Evolutionary conservation across 2,329 filamentous ascomycete genomes (phyloP).

Genomic region (Purpureocillium lavendulum): DNA sequence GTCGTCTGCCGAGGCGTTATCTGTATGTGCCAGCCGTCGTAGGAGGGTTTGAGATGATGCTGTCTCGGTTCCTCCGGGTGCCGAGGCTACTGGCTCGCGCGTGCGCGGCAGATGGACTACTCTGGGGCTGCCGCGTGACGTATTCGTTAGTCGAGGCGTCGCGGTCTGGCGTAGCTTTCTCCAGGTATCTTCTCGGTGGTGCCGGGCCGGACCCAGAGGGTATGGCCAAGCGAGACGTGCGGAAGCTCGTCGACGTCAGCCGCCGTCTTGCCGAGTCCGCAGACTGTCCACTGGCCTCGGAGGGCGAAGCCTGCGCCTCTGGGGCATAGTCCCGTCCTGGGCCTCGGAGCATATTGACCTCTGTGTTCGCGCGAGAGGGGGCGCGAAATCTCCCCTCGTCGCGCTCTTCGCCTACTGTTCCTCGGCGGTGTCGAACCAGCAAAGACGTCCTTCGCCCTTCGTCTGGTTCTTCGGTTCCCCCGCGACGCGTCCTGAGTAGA

Average conservation of each 20-base stretch:
- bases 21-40: slow-evolving; percentile 34
- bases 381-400: slow-evolving; percentile 43
- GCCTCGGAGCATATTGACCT: slow-evolving; percentile 33
- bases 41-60: slow-evolving; percentile 26
- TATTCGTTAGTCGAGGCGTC: slow-evolving; percentile 22
- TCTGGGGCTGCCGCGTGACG: slow-evolving; percentile 31
- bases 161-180: slow-evolving; percentile 33
- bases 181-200: slow-evolving; percentile 39
- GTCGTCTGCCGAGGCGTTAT: slow-evolving; percentile 26
- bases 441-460: slow-evolving; percentile 35
- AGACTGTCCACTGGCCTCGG: slow-evolving; percentile 24
- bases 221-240: slow-evolving; percentile 33
- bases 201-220: slow-evolving; percentile 28
- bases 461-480: slow-evolving; percentile 38
- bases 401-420: slow-evolving; percentile 38
- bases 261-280: slow-evolving; percentile 46
- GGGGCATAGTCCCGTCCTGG: slow-evolving; percentile 16
- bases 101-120: slow-evolving; percentile 32
- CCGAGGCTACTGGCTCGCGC: slow-evolving; percentile 38
- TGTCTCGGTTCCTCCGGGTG: slow-evolving; percentile 33
- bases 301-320: slow-evolving; percentile 25
- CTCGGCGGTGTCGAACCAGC: slow-evolving; percentile 36
- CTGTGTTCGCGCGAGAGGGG: slow-evolving; percentile 51
- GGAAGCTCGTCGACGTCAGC: slow-evolving; percentile 38
- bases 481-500: slow-evolving; percentile 35